Base-by-base conservation (phyloP, 805 yeast species). In the Pichia scutulata region DNA sequence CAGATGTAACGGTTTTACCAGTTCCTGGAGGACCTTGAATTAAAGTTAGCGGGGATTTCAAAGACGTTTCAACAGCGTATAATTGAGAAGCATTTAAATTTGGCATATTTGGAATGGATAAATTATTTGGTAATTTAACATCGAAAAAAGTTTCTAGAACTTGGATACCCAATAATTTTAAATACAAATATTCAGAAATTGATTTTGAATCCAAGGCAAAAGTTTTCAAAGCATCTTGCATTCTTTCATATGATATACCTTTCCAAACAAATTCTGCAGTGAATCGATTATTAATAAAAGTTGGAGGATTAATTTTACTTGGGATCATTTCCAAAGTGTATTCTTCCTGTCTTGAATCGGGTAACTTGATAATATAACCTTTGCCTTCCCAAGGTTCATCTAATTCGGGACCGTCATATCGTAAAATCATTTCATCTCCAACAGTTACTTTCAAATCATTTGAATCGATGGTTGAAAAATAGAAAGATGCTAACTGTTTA, bases 11-110 rank as follows among this genome's bases (percentile, higher is more conserved):
- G 0, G 97, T 90, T 63, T 90, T 90, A 64, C 97, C 97, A 0
- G 97, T 90, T 55, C 96, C 96, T 4, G 97, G 97, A 10, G 97
- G 97, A 18, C 97, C 97, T 65, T 90, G 97, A 54, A 89, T 88
- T 56, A 89, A 73, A 7, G 93, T 78, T 42, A 89, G 70, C 2
- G 95, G 96, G 56, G 80, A 73, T 58, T 76, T 77, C 51, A 89
- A 65, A 0, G 84, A 95, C 12, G 75, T 67, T 47, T 75, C 72
- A 24, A 90, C 89, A 0, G 97, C 97, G 59, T 77, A 78, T 2
- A 77, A 76, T 65, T 90, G 97, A 1, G 96, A 87, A 8, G 71
- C 73, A 64, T 90, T 90, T 56, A 90, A 72, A 48, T 78, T 78
- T 0, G 88, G 78, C 53, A 85, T 72, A n/a, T 80, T 78, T 0